These are phyloP conservation scores for Beauveria sp. DNA, from an alignment of 2,329 filamentous ascomycete genomes.

Conservation along the genomic window DNA sequence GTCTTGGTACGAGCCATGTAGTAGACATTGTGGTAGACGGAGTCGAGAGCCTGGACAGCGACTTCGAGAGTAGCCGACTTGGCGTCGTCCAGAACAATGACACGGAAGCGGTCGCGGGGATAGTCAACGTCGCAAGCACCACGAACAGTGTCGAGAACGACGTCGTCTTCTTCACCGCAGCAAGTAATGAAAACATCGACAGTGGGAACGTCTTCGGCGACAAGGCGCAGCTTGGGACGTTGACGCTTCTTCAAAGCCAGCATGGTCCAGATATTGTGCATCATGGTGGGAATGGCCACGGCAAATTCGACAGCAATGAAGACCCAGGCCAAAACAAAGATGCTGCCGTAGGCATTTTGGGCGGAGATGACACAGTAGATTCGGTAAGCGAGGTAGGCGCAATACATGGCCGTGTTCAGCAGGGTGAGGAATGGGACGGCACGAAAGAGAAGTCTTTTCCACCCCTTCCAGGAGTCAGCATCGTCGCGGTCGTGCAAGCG, in stretches of 20 bases:
- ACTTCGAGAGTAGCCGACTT: constrained; percentile 35
- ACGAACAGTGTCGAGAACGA: constrained; percentile 50
- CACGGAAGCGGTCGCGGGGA: constrained; percentile 42
- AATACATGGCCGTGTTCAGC: constrained; percentile 34
- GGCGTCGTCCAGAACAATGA: constrained; percentile 50
- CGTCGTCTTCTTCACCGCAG: constrained; percentile 48
- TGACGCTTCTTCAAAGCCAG: constrained; percentile 46
- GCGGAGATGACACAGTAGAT: constrained; percentile 46
- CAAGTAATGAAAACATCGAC: constrained; percentile 52
- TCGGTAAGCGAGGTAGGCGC: constrained; percentile 42
- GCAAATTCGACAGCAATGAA: constrained; percentile 48
- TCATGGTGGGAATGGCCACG: constrained; percentile 45
- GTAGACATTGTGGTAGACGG: constrained; percentile 39
- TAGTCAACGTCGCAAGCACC: constrained; percentile 49
- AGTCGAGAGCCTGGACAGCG: constrained; percentile 29
- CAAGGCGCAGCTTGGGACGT: constrained; percentile 45
- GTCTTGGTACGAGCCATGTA: constrained; percentile 46
- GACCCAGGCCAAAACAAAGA: constrained; percentile 46
- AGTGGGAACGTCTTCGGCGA: constrained; percentile 40
- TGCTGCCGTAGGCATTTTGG: constrained; percentile 31
- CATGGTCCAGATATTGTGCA: constrained; percentile 53
- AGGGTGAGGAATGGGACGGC: constrained; percentile 32
- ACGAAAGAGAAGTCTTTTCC: constrained; percentile 32
- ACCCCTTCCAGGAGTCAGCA: constrained; percentile 36
- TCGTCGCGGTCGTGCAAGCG: constrained; percentile 36